Evolutionary conservation across 441 rosid species (phyloP).

Genomic region (Flueggea neowawraea): DNA sequence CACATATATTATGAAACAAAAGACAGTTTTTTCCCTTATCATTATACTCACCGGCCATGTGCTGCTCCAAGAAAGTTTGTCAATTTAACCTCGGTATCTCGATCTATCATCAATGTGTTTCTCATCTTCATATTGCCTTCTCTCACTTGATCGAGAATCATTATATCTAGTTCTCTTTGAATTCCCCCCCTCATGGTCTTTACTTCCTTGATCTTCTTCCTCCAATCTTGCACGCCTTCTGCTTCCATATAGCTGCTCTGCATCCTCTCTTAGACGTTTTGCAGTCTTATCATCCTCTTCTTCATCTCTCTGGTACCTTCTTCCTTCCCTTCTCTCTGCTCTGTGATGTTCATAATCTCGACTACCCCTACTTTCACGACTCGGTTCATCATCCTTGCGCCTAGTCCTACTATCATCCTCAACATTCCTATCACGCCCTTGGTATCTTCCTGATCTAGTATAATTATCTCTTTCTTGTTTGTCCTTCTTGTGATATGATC

Average conservation of each 20-base stretch:
- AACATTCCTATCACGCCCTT: conserved; percentile 10
- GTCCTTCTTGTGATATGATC: conserved; percentile 17
- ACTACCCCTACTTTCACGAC: conserved; percentile 23
- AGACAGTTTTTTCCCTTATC: background rate
- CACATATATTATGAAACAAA: background rate
- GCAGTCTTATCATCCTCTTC: conserved; percentile 18
- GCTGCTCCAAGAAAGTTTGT: background rate
- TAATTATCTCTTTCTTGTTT: conserved; percentile 15
- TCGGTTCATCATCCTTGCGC: conserved; percentile 17
- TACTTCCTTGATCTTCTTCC: conserved; percentile 30
- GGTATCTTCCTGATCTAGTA: conserved; percentile 11
- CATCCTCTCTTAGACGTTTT: conserved; percentile 22
- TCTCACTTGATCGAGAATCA: conserved; percentile 35
- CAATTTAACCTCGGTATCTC: conserved; percentile 16
- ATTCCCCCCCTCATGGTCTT: conserved; percentile 22
- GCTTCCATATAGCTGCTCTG: conserved; percentile 19
- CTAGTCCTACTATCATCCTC: conserved; percentile 10
- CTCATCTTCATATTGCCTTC: conserved; percentile 26
- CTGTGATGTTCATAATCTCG: conserved; percentile 26
- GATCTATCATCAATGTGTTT: conserved; percentile 19
- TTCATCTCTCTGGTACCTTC: conserved; percentile 26
- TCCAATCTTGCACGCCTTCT: conserved; percentile 33
- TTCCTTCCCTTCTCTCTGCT: conserved; percentile 23
- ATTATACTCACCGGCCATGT: conserved; percentile 13
- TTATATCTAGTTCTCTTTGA: conserved; percentile 45